These are phyloP conservation scores for Annulohypoxylon stygium DNA, from an alignment of 495 filamentous ascomycete species.

Conservation along the genomic window DNA sequence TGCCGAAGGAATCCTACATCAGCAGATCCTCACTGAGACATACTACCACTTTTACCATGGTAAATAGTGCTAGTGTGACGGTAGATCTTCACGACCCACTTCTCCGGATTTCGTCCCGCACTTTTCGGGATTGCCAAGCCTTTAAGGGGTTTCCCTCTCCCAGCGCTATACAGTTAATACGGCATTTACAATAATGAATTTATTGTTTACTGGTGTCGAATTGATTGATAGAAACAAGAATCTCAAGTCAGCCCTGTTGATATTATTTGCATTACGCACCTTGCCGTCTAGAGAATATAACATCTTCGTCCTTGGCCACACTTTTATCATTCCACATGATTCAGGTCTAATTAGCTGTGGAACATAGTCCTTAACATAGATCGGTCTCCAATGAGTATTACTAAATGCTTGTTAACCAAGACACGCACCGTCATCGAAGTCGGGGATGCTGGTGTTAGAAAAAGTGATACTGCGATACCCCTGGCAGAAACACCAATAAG, in stretches of 20 bases:
- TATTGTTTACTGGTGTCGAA: neutral
- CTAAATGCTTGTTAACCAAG: neutral
- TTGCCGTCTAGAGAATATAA: too few species aligned
- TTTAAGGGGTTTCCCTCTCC: neutral
- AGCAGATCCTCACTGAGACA: conserved; percentile 20
- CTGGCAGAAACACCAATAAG: neutral
- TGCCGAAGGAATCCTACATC: conserved; percentile 27
- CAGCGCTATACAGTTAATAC: neutral
- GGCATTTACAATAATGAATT: neutral
- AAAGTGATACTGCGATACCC: too few species aligned
- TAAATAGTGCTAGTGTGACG: conserved; percentile 16
- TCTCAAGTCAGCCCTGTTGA: neutral
- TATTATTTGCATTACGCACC: neutral
- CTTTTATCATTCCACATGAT: too few species aligned
- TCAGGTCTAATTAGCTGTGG: too few species aligned
- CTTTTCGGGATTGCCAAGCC: neutral
- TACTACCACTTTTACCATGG: conserved; percentile 20
- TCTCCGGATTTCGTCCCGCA: conserved; percentile 13
- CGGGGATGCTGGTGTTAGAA: too few species aligned
- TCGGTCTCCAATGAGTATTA: too few species aligned
- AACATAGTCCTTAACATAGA: too few species aligned
- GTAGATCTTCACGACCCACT: conserved; percentile 27
- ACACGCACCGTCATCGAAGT: neutral
- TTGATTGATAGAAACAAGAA: neutral
- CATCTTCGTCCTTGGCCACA: too few species aligned